phyloP scores from a whole-genome alignment of 106 monocot species.

The Platanthera zijinensis region DNA sequence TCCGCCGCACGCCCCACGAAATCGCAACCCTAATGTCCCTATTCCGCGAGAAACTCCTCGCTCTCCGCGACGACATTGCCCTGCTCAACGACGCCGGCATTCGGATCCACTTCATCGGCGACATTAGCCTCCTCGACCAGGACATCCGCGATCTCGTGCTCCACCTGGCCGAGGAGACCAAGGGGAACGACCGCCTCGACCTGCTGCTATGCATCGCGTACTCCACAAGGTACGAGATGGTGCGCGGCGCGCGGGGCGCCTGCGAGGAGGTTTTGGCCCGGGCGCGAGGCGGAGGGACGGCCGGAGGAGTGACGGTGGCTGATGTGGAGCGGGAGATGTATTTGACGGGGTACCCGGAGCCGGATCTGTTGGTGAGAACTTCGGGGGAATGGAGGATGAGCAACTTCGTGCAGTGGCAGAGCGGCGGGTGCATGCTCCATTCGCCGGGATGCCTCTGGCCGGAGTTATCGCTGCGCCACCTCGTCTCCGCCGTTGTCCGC shows the following conservation, averaged over 20 bases:
- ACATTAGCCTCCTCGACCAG: conserved; percentile 12
- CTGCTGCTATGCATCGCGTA: conserved; percentile 22
- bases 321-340: conserved; percentile 26
- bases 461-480: conserved; percentile 27
- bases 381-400: conserved; percentile 50
- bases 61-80: conserved; percentile 5
- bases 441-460: conserved; percentile 31
- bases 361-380: conserved; percentile 41
- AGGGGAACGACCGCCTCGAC: conserved; percentile 8
- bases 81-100: conserved; percentile 19
- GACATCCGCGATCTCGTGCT: conserved; percentile 3
- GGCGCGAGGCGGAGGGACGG: neutral
- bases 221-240: conserved; percentile 26
- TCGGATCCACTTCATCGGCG: conserved; percentile 23
- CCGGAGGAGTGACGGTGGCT: neutral
- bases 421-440: conserved; percentile 7
- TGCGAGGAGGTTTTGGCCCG: neutral
- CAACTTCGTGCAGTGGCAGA: conserved; percentile 49
- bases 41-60: conserved; percentile 18
- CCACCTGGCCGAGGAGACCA: conserved; percentile 10
- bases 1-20: conserved; percentile 17
- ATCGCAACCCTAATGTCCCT: conserved; percentile 22
- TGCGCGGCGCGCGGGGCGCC: neutral
- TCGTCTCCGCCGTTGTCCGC: conserved; percentile 30
- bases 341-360: conserved; percentile 12